These are phyloP conservation scores for Pyrenophora teres DNA, from an alignment of 2,329 filamentous ascomycete species.

Conservation along the genomic window DNA sequence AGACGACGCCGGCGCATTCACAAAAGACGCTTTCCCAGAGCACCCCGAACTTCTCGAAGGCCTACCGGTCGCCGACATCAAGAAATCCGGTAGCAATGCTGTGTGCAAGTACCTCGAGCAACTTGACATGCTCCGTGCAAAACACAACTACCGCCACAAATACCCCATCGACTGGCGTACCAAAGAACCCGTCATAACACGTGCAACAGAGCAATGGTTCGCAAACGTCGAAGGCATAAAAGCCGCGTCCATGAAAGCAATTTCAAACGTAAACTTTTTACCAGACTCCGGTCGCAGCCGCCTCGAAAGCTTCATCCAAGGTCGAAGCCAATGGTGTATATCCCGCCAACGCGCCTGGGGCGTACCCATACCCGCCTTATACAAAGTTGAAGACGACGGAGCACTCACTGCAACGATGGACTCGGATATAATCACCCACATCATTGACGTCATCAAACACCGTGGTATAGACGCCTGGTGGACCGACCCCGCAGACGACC, in stretches of 20 bases:
- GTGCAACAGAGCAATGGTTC: slow-evolving; percentile 98
- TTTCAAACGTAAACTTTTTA: slow-evolving; percentile 76
- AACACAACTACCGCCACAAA: slow-evolving; percentile 80
- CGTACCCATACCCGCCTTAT: slow-evolving; percentile 91
- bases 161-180: slow-evolving; percentile 99
- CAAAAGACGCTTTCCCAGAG: slow-evolving; percentile 74
- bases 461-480: slow-evolving; percentile 94
- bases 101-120: slow-evolving; percentile 70
- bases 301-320: slow-evolving; percentile 82
- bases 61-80: slow-evolving; percentile 71
- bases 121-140: slow-evolving; percentile 63
- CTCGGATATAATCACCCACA: slow-evolving; percentile 78
- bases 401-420: slow-evolving; percentile 75
- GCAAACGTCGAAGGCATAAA: slow-evolving; percentile 88
- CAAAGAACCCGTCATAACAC: slow-evolving; percentile 86
- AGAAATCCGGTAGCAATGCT: slow-evolving; percentile 57
- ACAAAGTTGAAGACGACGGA: slow-evolving; percentile 67
- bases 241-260: slow-evolving; percentile 68
- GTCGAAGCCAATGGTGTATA: slow-evolving; percentile 95
- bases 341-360: slow-evolving; percentile 96
- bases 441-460: slow-evolving; percentile 76
- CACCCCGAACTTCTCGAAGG: slow-evolving; percentile 71
- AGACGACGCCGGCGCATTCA: slow-evolving; percentile 80
- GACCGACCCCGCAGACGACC: slow-evolving; percentile 76
- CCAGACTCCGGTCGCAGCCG: slow-evolving; percentile 74